Base-by-base conservation (phyloP, 768 basidiomycete genomes). In the Amanita thiersii region DNA sequence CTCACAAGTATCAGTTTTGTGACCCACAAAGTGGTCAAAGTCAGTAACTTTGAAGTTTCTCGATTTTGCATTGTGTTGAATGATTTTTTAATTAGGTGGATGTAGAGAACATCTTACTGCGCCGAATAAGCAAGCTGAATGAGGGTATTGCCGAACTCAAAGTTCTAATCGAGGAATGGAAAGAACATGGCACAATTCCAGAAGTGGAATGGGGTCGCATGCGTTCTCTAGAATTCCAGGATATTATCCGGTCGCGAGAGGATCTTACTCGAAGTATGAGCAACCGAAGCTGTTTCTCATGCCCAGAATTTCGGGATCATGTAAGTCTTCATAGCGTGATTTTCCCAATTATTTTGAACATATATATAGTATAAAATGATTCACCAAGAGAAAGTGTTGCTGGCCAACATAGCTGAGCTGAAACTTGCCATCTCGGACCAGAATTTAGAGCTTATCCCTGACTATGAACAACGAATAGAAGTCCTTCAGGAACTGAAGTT, bases 361-460 rank as follows among this genome's bases (percentile, higher is more conserved):
- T 15, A 25, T 36, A 11, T 24, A 23, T 52, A 99, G 94, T 97
- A 96, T 55, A 55, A 64, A 9, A 63, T 72, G 15, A 51, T 88
- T 25, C 96, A 99, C 51, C 75, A 72, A 41, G 79, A 83, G 49
- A 88, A 84, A 54, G 57, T 81, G 14, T 61, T 98, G 37, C 73
- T 77, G 47, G 71, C 75, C 25, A 84, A 80, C 50, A 83, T 99
- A 44, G 79, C 79, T 1, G 63, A 70, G 24, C 70, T 99, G 41
- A 92, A 87, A 54, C 68, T 86, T 30, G 81, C 84, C 2, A 79
- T 98, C 20, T 97, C 93, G 3, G 96, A 97, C 54, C 91, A 99
- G 57, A 99, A 99, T 56, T 65, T 98, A 44, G 96, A 96, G 55
- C 75, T 98, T 12, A 74, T 98, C 24, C 96, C 96, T 4, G 96